These are phyloP conservation scores for Pueraria montana DNA, from an alignment of 306 rosid genomes.

Conservation along the genomic window DNA sequence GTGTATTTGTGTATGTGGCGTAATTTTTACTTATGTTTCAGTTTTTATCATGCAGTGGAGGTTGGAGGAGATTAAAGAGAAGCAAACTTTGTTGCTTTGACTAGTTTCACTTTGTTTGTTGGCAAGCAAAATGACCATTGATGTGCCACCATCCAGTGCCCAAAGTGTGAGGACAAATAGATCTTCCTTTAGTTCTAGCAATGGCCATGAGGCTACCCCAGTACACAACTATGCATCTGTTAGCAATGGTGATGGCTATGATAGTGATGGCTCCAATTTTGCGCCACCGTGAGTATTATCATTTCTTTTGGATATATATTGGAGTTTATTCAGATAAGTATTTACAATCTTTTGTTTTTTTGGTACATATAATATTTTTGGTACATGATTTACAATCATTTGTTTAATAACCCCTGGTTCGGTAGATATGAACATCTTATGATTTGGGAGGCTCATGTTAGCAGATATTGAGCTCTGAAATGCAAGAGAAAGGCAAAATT, in stretches of 20 bases:
- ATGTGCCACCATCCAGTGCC: slow-evolving; percentile 63
- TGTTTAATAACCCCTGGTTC: slow-evolving; percentile 5
- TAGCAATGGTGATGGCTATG: slow-evolving; percentile 75
- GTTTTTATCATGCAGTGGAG: slow-evolving; percentile 38
- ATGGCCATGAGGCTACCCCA: slow-evolving; percentile 66
- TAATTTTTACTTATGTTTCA: neutral
- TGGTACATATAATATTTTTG: too few species aligned
- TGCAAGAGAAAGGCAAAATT: neutral
- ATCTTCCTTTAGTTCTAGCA: slow-evolving; percentile 74
- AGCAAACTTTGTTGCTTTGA: slow-evolving; percentile 41
- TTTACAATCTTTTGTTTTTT: neutral
- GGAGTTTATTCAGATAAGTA: neutral
- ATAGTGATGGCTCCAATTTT: slow-evolving; percentile 74
- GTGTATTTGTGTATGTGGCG: neutral
- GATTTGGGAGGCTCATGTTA: neutral
- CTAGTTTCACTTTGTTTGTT: slow-evolving; percentile 38
- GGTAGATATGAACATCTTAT: slow-evolving; percentile 14
- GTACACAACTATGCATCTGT: slow-evolving; percentile 56
- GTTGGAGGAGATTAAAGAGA: slow-evolving; percentile 37
- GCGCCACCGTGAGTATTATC: slow-evolving; percentile 79
- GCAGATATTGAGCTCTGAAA: slow-evolving; percentile 8
- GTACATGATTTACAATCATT: neutral
- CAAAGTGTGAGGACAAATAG: slow-evolving; percentile 74
- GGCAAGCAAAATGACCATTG: slow-evolving; percentile 68
- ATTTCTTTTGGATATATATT: slow-evolving; percentile 16